Base-by-base conservation (phyloP, 768 basidiomycete genomes). In the Antrodiella citrinella region DNA sequence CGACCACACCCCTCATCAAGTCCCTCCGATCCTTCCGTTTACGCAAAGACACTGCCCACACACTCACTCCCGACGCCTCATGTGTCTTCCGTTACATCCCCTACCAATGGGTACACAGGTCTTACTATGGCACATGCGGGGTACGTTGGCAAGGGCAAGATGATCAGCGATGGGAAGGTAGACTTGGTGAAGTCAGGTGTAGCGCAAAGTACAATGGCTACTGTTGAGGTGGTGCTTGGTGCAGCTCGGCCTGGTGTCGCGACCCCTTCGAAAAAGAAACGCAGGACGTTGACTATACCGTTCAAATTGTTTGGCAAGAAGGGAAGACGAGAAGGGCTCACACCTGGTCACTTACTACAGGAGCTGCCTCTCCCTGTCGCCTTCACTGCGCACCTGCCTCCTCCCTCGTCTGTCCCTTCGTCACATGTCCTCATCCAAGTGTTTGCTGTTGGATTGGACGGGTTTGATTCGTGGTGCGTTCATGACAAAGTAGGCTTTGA, bases 121-220 rank as follows among this genome's bases (percentile, higher is more conserved):
- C 68, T 78, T 26, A 65, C 71, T 0, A 64, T 78, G 2, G 75
- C 77, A 2, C 67, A 68, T 19, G 75, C 76, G 1, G 68, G 67
- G 1, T 74, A 73, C 55, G 59, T 58, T n/a, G 69, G 69, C 5
- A 61, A 67, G 35, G 64, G 72, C 2, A 65, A 63, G 62, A 66
- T 69, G 12, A 59, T 62, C 2, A 63, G 57, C 4, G 69, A 76
- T 45, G 76, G 81, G 2, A 76, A 72, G 44, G 67, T 92, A 13
- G 89, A 95, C 65, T 69, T 91, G 40, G 82, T 87, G 1, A 74
- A 76, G 10, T 77, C 82, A 15, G 90, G 91, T 3, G 69, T 90
- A 10, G 91, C 91, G 4, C 86, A 90, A 62, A 84, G 82, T 4
- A 91, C 86, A 3, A 94, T 96, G 91, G 85, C 86, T 13, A 90